These are phyloP conservation scores for Podospora pseudoanserina DNA, from an alignment of 495 filamentous ascomycete genomes.

Conservation along the genomic window DNA sequence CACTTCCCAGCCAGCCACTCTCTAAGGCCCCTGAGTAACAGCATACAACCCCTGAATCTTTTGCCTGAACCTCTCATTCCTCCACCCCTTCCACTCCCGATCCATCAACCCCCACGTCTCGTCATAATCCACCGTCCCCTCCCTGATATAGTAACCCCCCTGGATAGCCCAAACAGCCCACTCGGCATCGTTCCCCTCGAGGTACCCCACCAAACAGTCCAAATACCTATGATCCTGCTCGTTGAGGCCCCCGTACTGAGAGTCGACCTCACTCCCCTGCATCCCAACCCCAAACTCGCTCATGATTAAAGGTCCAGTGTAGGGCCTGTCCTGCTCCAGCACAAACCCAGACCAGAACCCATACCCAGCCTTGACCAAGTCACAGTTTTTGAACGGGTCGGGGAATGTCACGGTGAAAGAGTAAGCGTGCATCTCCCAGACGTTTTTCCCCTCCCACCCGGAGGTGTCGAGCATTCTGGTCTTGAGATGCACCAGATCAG, in stretches of 20 bases:
- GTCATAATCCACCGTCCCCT: constrained; percentile 41
- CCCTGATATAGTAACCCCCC: constrained; percentile 48
- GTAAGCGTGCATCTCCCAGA: constrained; percentile 54
- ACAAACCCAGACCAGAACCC: constrained; percentile 44
- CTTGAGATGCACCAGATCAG: constrained; percentile 44
- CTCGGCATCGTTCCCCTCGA: constrained; percentile 47
- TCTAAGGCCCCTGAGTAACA: constrained; percentile 43
- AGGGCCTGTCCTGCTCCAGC: constrained; percentile 38
- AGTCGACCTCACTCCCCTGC: constrained; percentile 30
- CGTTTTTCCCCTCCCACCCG: constrained; percentile 43
- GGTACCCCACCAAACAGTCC: constrained; percentile 42
- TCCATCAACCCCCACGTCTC: constrained; percentile 45
- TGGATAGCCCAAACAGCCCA: constrained; percentile 51
- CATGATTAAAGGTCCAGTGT: constrained; percentile 46
- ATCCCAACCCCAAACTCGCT: constrained; percentile 51
- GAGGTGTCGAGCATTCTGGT: constrained; percentile 36
- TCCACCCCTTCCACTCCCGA: constrained; percentile 43
- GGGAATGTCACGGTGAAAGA: constrained; percentile 45
- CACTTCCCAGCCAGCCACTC: background rate
- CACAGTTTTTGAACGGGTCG: constrained; percentile 37
- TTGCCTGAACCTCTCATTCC: constrained; percentile 37
- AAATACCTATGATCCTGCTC: constrained; percentile 38
- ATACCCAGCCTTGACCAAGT: constrained; percentile 37
- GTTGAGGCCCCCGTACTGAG: constrained; percentile 29
- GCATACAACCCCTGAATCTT: constrained; percentile 41